Evolutionary conservation across 176 grass and related monocot species (phyloP).

Genomic region (Triticum turgidum): DNA sequence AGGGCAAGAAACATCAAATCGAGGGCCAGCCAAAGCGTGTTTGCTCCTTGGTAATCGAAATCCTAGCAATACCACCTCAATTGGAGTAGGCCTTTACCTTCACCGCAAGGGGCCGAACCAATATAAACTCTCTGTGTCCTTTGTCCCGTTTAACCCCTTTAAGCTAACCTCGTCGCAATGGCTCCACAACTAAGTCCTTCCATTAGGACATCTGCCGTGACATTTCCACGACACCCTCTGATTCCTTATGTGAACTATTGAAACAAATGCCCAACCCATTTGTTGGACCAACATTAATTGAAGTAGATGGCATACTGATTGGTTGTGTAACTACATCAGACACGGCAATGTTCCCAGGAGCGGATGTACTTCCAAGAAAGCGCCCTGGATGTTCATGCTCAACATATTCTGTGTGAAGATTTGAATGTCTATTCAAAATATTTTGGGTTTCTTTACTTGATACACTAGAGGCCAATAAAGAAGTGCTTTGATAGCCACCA

Average conservation of each 20-base stretch:
- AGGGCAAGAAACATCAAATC: no score
- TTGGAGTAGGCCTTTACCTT: no score
- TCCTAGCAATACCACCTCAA: no score
- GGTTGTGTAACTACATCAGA: background rate
- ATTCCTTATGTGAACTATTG: slow-evolving; percentile 42
- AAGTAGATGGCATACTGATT: slow-evolving; percentile 29
- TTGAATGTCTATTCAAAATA: slow-evolving; percentile 30
- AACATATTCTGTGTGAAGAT: slow-evolving; percentile 25
- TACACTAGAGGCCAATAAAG: slow-evolving; percentile 4
- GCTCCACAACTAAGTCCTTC: no score
- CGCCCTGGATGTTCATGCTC: slow-evolving; percentile 20
- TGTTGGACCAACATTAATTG: slow-evolving; percentile 17
- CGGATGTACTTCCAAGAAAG: slow-evolving; percentile 11
- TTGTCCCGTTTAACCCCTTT: no score
- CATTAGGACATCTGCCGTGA: no score
- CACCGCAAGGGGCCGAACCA: no score
- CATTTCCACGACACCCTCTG: background rate
- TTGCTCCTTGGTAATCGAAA: no score
- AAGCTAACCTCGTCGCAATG: no score
- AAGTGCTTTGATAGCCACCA: slow-evolving; percentile 23
- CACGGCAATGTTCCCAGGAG: background rate
- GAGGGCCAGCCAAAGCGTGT: no score
- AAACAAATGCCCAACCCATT: slow-evolving; percentile 19
- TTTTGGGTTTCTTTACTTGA: slow-evolving; percentile 16
- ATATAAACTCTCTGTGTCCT: no score